Conservation (phyloP, 441 rosid genomes). For the Macaranga tanarius region DNA sequence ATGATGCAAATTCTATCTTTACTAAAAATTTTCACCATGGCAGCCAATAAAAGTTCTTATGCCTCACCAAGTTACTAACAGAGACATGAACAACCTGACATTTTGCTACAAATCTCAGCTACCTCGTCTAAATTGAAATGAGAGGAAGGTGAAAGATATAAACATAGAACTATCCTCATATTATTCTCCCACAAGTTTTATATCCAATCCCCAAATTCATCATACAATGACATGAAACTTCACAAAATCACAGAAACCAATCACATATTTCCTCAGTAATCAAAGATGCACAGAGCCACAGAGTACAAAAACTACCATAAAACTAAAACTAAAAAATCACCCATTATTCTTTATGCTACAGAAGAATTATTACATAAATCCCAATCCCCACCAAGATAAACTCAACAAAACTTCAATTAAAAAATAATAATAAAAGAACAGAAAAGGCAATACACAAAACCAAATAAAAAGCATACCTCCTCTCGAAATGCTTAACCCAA, state of each 20-base stretch:
- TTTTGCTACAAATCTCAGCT: constrained; percentile 12
- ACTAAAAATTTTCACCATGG: not conserved
- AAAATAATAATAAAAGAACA: not conserved
- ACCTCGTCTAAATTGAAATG: constrained; percentile 1
- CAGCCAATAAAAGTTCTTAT: not conserved
- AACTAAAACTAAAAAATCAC: not conserved
- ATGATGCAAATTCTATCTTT: not conserved
- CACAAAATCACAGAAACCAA: constrained; percentile 4
- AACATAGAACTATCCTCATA: not conserved
- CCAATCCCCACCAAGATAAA: constrained; percentile 1
- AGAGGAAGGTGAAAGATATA: not conserved
- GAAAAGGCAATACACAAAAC: not conserved
- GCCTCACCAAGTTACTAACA: not conserved
- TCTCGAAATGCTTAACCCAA: constrained; percentile 58
- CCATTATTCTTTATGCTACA: not conserved
- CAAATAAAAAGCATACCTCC: constrained; percentile 39
- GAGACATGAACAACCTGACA: not conserved
- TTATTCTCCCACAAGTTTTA: constrained; percentile 4
- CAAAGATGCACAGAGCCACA: constrained; percentile 16
- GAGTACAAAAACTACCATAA: not conserved
- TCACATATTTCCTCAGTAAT: constrained; percentile 6
- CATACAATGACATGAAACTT: not conserved
- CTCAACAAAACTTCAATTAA: not conserved
- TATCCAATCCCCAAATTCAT: constrained; percentile 21
- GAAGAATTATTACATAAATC: not conserved